These are phyloP conservation scores for Neofusicoccum laricinum DNA, from an alignment of 2,329 filamentous ascomycete genomes.

Conservation along the genomic window DNA sequence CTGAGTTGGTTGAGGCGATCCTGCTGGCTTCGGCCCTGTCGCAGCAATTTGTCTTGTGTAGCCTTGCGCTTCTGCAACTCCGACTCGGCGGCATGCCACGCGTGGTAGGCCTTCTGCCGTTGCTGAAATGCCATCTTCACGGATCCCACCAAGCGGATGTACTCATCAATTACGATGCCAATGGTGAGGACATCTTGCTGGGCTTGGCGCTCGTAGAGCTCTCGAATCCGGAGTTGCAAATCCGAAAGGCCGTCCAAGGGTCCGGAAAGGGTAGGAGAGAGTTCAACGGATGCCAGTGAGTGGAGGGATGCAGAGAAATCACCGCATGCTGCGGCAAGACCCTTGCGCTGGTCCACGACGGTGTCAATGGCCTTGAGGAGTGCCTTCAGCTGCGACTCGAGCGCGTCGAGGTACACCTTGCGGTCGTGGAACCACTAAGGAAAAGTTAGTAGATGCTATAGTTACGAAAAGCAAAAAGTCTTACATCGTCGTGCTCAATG, in stretches of 20 bases:
- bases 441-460: slow-evolving; percentile 20
- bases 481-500: slow-evolving; percentile 92
- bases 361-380: slow-evolving; percentile 91
- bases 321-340: slow-evolving; percentile 85
- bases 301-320: slow-evolving; percentile 95
- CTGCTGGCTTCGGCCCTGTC: slow-evolving; percentile 93
- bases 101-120: slow-evolving; percentile 91
- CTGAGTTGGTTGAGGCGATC: slow-evolving; percentile 89
- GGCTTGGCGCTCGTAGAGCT: slow-evolving; percentile 93
- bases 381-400: slow-evolving; percentile 87
- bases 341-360: slow-evolving; percentile 88
- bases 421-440: slow-evolving; percentile 94
- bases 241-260: slow-evolving; percentile 90
- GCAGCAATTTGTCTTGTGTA: slow-evolving; percentile 88
- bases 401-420: slow-evolving; percentile 86
- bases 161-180: slow-evolving; percentile 97
- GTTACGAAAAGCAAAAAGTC: slow-evolving; percentile 31
- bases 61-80: slow-evolving; percentile 87
- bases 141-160: slow-evolving; percentile 91
- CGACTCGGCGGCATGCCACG: slow-evolving; percentile 87
- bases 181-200: slow-evolving; percentile 95
- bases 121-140: slow-evolving; percentile 92
- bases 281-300: slow-evolving; percentile 84
- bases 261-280: slow-evolving; percentile 82
- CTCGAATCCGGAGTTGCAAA: slow-evolving; percentile 87